A percentile compares a stretch with the other conserved stretches of the same genome.
Conservation (phyloP, 345 rosid species). For the Ceriops zippeliana region DNA sequence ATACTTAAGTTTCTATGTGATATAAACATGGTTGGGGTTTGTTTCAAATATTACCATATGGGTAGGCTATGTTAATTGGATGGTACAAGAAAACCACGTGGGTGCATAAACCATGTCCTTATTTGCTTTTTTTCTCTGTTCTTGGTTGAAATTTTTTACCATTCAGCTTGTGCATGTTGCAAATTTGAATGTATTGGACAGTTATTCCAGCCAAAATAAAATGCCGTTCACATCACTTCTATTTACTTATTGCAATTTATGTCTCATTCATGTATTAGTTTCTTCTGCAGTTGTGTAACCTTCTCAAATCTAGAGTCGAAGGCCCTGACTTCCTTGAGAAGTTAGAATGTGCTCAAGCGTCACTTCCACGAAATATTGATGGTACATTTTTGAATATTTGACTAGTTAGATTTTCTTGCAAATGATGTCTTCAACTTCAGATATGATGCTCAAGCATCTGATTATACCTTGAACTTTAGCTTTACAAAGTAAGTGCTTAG, state of each 20-base stretch:
- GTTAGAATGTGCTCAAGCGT: conserved; percentile 56
- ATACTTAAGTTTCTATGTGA: too few species aligned
- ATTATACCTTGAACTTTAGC: conserved; percentile 4
- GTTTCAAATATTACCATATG: too few species aligned
- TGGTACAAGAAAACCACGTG: too few species aligned
- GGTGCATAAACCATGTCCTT: too few species aligned
- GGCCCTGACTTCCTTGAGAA: conserved; percentile 70
- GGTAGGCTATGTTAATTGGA: too few species aligned
- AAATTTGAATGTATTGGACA: too few species aligned
- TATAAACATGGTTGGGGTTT: too few species aligned
- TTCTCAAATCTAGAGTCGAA: conserved; percentile 79
- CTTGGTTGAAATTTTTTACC: too few species aligned
- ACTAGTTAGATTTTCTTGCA: background rate
- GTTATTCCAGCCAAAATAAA: background rate
- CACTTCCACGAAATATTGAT: conserved; percentile 40
- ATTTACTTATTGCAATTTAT: conserved; percentile 11
- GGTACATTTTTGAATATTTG: conserved; percentile 32
- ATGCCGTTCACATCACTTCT: background rate
- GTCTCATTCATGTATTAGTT: background rate
- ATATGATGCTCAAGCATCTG: conserved; percentile 1
- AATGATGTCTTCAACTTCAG: background rate
- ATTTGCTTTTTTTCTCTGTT: too few species aligned
- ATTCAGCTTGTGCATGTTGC: too few species aligned
- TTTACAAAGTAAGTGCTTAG: conserved; percentile 6
- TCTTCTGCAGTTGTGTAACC: conserved; percentile 67